Conservation (phyloP, 108 stramenopile species). For the Discostella pseudostelligera region DNA sequence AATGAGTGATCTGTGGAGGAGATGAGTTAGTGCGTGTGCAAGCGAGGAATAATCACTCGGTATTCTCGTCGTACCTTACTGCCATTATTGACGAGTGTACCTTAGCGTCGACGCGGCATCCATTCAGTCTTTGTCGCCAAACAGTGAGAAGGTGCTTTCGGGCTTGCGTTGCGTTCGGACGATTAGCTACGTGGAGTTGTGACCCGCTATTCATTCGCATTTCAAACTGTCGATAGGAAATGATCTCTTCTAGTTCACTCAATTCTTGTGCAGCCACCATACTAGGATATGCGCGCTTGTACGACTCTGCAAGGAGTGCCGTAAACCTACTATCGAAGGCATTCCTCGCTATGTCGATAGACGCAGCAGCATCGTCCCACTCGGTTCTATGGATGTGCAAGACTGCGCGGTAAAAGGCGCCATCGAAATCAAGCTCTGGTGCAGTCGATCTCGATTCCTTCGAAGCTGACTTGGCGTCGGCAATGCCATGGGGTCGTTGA, state of each 20-base stretch:
- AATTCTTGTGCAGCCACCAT: slow-evolving; percentile 92
- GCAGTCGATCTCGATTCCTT: slow-evolving; percentile 44
- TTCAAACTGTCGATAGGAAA: slow-evolving; percentile 76
- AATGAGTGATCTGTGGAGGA: slow-evolving; percentile 6
- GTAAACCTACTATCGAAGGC: slow-evolving; percentile 91
- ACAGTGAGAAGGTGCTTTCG: slow-evolving; percentile 63
- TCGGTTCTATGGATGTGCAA: slow-evolving; percentile 84
- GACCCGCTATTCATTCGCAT: slow-evolving; percentile 29
- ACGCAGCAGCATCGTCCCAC: slow-evolving; percentile 72
- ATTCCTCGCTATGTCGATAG: slow-evolving; percentile 81
- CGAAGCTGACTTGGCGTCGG: slow-evolving; percentile 17
- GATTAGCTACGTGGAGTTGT: slow-evolving; percentile 60
- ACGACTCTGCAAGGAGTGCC: slow-evolving; percentile 89
- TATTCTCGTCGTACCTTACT: slow-evolving; percentile 84
- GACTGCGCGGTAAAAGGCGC: slow-evolving; percentile 92
- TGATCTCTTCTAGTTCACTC: slow-evolving; percentile 94
- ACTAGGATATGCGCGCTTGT: slow-evolving; percentile 87
- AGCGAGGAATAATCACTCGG: background rate
- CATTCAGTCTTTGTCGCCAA: slow-evolving; percentile 83
- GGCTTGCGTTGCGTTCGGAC: slow-evolving; percentile 51
- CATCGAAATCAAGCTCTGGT: slow-evolving; percentile 79
- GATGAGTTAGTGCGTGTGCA: background rate
- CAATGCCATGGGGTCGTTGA: slow-evolving; percentile 31
- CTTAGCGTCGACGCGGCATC: slow-evolving; percentile 85
- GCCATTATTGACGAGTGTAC: slow-evolving; percentile 87